Evolutionary conservation across 495 filamentous ascomycete genomes (phyloP).

Genomic region (Xylona heveae): DNA sequence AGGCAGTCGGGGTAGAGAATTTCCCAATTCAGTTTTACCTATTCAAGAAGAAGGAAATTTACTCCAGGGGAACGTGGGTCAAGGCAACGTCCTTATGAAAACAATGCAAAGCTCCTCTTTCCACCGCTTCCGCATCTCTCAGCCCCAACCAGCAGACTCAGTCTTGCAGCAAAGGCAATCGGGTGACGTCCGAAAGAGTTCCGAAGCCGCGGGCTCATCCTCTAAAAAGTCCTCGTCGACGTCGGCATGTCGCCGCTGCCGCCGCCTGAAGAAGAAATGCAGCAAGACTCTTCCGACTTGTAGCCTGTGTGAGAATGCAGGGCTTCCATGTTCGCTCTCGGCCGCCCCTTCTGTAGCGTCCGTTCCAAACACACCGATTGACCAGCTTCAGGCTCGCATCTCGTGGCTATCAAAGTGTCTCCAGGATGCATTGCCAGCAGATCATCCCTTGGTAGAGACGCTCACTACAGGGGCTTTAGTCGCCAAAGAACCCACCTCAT

Average conservation of each 20-base stretch:
- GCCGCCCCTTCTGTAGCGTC: neutral
- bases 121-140: conserved; percentile 1
- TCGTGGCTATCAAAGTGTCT: neutral
- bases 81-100: too few relatives aligned
- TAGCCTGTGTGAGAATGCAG: neutral
- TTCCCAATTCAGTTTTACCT: too few relatives aligned
- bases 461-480: too few relatives aligned
- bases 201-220: neutral
- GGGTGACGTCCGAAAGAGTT: neutral
- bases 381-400: neutral
- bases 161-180: neutral
- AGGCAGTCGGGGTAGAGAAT: too few relatives aligned
- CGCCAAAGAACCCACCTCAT: too few relatives aligned
- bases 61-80: too few relatives aligned
- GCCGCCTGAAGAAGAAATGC: neutral
- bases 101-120: too few relatives aligned
- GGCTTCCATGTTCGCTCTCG: neutral
- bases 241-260: neutral
- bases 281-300: neutral
- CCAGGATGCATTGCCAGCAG: neutral
- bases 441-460: too few relatives aligned
- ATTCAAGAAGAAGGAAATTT: too few relatives aligned
- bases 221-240: too few relatives aligned
- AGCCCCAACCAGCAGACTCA: neutral
- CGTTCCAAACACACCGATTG: neutral